Conservation (phyloP, 1,284 basidiomycete genomes). For the Mycosarcoma maydis region DNA sequence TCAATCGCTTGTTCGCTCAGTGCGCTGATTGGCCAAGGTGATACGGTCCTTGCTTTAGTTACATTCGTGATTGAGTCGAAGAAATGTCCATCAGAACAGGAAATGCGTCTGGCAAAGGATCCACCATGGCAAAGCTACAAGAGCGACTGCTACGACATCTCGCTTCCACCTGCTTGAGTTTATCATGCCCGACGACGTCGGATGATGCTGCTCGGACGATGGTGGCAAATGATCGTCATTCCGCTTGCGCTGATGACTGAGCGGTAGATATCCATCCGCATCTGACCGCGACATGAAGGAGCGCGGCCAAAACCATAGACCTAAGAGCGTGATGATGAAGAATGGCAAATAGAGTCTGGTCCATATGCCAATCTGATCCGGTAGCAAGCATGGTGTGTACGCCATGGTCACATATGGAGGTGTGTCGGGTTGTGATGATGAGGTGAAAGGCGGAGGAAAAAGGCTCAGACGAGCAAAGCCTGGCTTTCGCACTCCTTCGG, state of each 20-base stretch:
- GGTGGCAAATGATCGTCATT: slow-evolving; percentile 21
- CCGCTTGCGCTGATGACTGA: slow-evolving; percentile 22
- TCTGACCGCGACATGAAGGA: not conserved
- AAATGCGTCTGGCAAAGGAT: slow-evolving; percentile 41
- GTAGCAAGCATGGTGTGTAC: slow-evolving; percentile 54
- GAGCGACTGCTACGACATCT: slow-evolving; percentile 31
- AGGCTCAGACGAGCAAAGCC: slow-evolving; percentile 57
- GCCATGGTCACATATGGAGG: slow-evolving; percentile 9
- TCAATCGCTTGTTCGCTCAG: no score
- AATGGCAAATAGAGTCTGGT: slow-evolving; percentile 43
- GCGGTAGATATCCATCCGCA: slow-evolving; percentile 13
- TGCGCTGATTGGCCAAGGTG: no score
- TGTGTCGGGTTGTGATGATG: not conserved
- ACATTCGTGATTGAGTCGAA: no score
- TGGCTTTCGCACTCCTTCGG: slow-evolving; percentile 52
- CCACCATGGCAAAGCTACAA: slow-evolving; percentile 47
- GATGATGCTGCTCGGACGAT: not conserved
- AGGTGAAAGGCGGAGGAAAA: slow-evolving; percentile 7
- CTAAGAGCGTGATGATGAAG: slow-evolving; percentile 22
- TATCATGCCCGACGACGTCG: not conserved
- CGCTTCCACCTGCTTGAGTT: slow-evolving; percentile 7
- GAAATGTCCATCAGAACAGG: slow-evolving; percentile 23
- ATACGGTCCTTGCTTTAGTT: not conserved
- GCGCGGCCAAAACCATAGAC: slow-evolving; percentile 21
- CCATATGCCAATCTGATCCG: slow-evolving; percentile 59